Base-by-base conservation (phyloP, 768 basidiomycete genomes). In the Dioszegia crocea region DNA sequence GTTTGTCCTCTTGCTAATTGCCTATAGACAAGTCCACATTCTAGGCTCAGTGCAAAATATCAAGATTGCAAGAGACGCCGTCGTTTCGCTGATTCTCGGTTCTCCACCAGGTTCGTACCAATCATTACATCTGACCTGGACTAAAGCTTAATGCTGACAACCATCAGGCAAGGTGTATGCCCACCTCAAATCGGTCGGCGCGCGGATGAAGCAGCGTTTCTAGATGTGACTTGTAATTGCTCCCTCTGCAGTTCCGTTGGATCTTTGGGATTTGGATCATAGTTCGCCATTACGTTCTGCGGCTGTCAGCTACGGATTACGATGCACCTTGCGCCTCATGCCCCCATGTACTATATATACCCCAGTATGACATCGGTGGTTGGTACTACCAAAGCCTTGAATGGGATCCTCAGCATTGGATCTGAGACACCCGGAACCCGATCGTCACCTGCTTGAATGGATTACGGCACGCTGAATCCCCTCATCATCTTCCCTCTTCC, bases 21-120 rank as follows among this genome's bases (percentile, higher is more conserved):
- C n/a, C 62, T 11, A 5, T 69, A 96, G 93, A 27, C 93, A 96
- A 83, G 96, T 99, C 38, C 93, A 97, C 68, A 97, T 99, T 67
- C 86, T 99, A 77, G 96, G 96, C 23, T 94, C 93, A 16, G 97
- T 96, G 80, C 90, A 93, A 80, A 96, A 96, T 73, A 98, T 99
- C 81, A 96, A 94, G 78, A 84, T 98, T 58, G 96, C 96, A 0
- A 84, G 93, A 57, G 94, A 97, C 77, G 92, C 96, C 5, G 86
- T 99, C 62, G 93, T 96, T 26, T 91, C 90, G 14, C 83, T 96
- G 19, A 97, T 97, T 65, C 82, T 97, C 16, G 93, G 93, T 30
- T 93, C 91, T 14, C 93, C 93, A 0, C 93, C 93, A 49, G 93
- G 93, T 51, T 90, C 91, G 74, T 89, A n/a, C n/a, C 89, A 10